These are phyloP conservation scores for Heliamphora exappendiculata DNA, from an alignment of 148 eudicot genomes.

Conservation along the genomic window DNA sequence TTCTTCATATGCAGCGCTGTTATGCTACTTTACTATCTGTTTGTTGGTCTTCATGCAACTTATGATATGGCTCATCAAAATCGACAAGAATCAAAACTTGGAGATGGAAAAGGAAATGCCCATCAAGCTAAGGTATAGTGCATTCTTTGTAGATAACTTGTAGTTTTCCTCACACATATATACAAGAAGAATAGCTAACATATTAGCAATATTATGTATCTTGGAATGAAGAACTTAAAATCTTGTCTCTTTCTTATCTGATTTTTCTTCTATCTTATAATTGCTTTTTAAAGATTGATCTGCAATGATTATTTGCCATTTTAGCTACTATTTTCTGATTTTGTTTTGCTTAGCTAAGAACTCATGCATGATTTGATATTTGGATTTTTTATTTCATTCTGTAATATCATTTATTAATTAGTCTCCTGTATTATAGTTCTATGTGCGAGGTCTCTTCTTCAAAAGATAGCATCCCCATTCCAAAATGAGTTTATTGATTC, in stretches of 20 bases:
- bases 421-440: neutral
- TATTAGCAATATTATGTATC: neutral
- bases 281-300: too few species aligned
- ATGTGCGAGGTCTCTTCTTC: neutral
- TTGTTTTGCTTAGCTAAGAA: neutral
- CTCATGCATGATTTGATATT: neutral
- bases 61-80: conserved; percentile 71
- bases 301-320: neutral
- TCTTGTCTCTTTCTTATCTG: neutral
- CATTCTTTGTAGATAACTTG: neutral
- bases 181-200: neutral
- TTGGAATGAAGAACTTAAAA: neutral
- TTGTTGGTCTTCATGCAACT: conserved; percentile 88
- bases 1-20: conserved; percentile 74
- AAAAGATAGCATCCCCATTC: neutral
- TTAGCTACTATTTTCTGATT: neutral
- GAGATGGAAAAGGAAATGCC: conserved; percentile 28
- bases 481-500: neutral
- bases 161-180: neutral
- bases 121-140: conserved; percentile 7
- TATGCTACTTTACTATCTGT: conserved; percentile 77
- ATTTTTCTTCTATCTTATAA: neutral
- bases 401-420: neutral
- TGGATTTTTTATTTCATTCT: neutral
- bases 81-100: conserved; percentile 20